Base-by-base conservation (phyloP, 345 rosid species). In the Rhodomyrtus tomentosa region DNA sequence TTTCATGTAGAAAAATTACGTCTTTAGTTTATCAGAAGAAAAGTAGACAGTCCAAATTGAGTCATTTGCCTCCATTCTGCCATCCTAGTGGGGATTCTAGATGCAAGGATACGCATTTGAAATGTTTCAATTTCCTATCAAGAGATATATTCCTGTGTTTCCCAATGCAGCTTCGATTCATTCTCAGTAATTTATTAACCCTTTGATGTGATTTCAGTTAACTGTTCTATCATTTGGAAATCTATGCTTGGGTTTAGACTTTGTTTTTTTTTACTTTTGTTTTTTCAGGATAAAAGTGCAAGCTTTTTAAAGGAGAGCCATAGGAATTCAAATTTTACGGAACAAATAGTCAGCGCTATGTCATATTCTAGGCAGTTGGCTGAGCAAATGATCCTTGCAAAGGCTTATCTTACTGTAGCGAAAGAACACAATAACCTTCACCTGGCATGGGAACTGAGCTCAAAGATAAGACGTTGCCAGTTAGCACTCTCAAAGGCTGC, bases 401-500 rank as follows among this genome's bases (percentile, higher is more conserved):
- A 96, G 88, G 98, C 99, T 84, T 96, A 93, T 89, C 93, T 96
- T 59, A 88, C 94, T 81, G 94, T 96, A 83, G 98, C 98, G 40
- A 96, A 96, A 90, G 98, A 96, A 89, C 96, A 92, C 88, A 93
- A 91, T 76, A 94, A 93, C 82, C 96, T 95, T 83, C 93, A 92
- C 84, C 93, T 95, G 87, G 98, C 98, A 82, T 96, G 99, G 99
- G 94, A 93, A 84, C 88, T 96, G 88, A 94, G 95, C 88, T 90
- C 94, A 51, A 90, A 89, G 90, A 95, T 95, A 84, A 88, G 95
- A 80, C 91, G 82, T 82, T 95, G 96, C 88, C 98, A 95, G 89
- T 92, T 95, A 82, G 84, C 95, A 88, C 98, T 96, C 86, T 95
- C 99, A 10, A 93, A 88, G 86, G 95, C 93, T 79, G 98, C 99